Conservation (phyloP, 2,329 filamentous ascomycete species). For the Dactylellina cionopaga region DNA sequence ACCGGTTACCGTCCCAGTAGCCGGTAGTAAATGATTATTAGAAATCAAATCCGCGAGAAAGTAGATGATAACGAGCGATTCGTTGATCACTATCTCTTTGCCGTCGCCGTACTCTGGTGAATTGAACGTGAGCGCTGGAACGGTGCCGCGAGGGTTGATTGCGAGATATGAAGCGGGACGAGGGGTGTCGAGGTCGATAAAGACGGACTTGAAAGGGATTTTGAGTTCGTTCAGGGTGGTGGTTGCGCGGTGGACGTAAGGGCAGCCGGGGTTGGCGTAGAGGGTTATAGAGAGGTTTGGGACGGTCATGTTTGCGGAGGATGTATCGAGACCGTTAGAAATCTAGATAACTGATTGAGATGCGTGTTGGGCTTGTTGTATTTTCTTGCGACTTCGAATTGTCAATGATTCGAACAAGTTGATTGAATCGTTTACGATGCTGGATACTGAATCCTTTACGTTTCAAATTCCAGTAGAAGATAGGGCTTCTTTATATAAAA, state of each 20-base stretch:
- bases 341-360: too few relatives aligned
- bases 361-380: too few relatives aligned
- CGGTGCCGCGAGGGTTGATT: slow-evolving; percentile 71
- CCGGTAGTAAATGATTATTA: slow-evolving; percentile 71
- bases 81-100: slow-evolving; percentile 77
- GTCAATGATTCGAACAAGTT: too few relatives aligned
- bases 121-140: slow-evolving; percentile 30
- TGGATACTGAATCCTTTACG: too few relatives aligned
- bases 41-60: slow-evolving; percentile 73
- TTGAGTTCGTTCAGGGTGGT: slow-evolving; percentile 75
- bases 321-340: background rate
- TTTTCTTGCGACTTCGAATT: too few relatives aligned
- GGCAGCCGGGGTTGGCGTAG: slow-evolving; percentile 76
- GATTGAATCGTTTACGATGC: too few relatives aligned
- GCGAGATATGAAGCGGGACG: slow-evolving; percentile 78
- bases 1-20: slow-evolving; percentile 65
- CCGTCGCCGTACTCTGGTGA: slow-evolving; percentile 70
- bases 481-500: too few relatives aligned
- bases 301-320: background rate
- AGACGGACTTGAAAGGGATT: slow-evolving; percentile 74
- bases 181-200: slow-evolving; percentile 75
- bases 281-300: slow-evolving; percentile 41
- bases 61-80: slow-evolving; percentile 66
- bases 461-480: too few relatives aligned
- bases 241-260: slow-evolving; percentile 80